Evolutionary conservation across 164 flowering plant species (phyloP).

Genomic region (Tetrastigma voinierianum): DNA sequence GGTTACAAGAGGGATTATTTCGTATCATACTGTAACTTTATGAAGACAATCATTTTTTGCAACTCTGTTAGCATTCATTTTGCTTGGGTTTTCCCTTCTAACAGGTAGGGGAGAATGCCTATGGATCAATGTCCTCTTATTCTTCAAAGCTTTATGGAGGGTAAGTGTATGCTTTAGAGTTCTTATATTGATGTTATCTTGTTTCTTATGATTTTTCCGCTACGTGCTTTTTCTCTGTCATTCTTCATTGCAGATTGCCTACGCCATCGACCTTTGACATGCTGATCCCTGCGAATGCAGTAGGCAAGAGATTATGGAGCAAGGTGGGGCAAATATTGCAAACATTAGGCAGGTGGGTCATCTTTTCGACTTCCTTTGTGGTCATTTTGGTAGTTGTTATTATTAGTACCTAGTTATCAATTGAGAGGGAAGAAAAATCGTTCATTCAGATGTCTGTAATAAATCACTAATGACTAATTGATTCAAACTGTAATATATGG

Average conservation of each 20-base stretch:
- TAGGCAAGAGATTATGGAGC: slow-evolving; percentile 89
- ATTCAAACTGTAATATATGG: too few relatives aligned
- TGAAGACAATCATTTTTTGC: not conserved
- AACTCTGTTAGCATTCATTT: not conserved
- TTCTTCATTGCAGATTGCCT: slow-evolving; percentile 44
- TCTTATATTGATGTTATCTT: not conserved
- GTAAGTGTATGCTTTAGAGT: slow-evolving; percentile 39
- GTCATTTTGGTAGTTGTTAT: not conserved
- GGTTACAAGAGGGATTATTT: too few relatives aligned
- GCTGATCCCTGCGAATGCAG: slow-evolving; percentile 77
- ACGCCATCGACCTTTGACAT: slow-evolving; percentile 69
- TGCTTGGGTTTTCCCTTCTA: slow-evolving; percentile 12
- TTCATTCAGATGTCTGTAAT: too few relatives aligned
- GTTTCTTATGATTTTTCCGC: not conserved
- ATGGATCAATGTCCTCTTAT: slow-evolving; percentile 70
- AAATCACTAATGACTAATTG: too few relatives aligned
- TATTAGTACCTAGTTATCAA: too few relatives aligned
- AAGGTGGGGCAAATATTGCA: slow-evolving; percentile 75
- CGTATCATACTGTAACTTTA: not conserved
- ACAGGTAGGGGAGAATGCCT: slow-evolving; percentile 73
- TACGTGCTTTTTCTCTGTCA: not conserved
- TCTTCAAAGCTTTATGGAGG: slow-evolving; percentile 71
- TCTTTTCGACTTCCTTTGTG: not conserved
- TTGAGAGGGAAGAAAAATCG: too few relatives aligned
- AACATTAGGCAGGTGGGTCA: slow-evolving; percentile 76